Percentiles rank a stretch among this genome's conserved stretches.
Conservation (phyloP, 306 rosid genomes). For the Notholithocarpus densiflorus region DNA sequence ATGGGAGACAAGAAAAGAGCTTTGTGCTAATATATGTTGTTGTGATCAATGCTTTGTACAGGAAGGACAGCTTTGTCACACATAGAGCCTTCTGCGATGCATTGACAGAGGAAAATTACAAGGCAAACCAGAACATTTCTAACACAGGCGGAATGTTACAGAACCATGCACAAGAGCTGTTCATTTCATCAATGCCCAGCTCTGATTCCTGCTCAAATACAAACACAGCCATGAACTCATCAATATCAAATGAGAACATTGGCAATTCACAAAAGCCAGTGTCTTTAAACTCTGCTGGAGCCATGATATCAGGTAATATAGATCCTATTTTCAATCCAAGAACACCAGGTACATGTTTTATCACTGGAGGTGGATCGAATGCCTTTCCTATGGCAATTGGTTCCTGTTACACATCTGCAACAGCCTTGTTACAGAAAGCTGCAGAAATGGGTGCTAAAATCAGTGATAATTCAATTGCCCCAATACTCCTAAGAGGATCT, state of each 20-base stretch:
- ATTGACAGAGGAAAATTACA: conserved; percentile 72
- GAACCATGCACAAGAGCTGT: conserved; percentile 44
- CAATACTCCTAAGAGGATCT: neutral
- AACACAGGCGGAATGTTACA: conserved; percentile 26
- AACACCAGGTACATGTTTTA: neutral
- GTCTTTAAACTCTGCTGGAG: neutral
- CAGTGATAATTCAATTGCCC: neutral
- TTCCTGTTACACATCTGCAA: conserved; percentile 64
- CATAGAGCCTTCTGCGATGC: conserved; percentile 89
- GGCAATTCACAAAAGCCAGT: conserved; percentile 36
- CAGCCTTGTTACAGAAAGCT: conserved; percentile 74
- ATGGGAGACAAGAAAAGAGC: no score
- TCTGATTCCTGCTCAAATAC: neutral
- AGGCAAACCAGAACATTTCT: conserved; percentile 46
- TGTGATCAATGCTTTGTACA: conserved; percentile 22
- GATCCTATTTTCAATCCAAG: neutral
- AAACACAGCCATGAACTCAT: neutral
- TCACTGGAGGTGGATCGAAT: neutral
- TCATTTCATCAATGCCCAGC: conserved; percentile 41
- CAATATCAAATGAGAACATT: neutral
- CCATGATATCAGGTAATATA: neutral
- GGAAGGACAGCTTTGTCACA: conserved; percentile 82
- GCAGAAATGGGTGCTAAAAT: conserved; percentile 75
- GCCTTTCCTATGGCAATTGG: conserved; percentile 33
- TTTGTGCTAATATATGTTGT: neutral